A percentile compares a stretch with the other conserved stretches of the same genome.
Conservation (phyloP, 2,329 filamentous ascomycete species). For the Dryadomyces sulphureus region DNA sequence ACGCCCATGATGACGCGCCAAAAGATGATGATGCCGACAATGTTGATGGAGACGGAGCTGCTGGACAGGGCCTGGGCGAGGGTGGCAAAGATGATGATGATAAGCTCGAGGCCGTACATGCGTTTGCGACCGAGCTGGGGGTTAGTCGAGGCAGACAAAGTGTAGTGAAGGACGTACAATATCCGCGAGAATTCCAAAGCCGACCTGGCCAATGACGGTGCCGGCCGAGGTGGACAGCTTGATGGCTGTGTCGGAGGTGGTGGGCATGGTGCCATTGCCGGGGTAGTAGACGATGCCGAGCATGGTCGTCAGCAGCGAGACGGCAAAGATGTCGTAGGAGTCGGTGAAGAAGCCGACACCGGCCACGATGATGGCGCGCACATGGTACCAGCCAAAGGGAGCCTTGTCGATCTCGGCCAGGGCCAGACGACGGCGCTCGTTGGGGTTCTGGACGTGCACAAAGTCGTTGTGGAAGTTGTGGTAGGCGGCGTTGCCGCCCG, state of each 20-base stretch:
- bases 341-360: constrained; percentile 85
- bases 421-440: constrained; percentile 64
- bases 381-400: constrained; percentile 73
- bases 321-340: constrained; percentile 64
- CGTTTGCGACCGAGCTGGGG: constrained; percentile 28
- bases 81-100: constrained; percentile 67
- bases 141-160: neutral
- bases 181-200: constrained; percentile 67
- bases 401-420: constrained; percentile 73
- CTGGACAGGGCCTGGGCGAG: constrained; percentile 56
- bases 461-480: constrained; percentile 51
- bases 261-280: constrained; percentile 42
- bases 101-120: constrained; percentile 60
- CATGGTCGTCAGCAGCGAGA: constrained; percentile 60
- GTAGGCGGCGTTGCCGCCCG: constrained; percentile 55
- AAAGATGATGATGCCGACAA: constrained; percentile 58
- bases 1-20: constrained; percentile 67
- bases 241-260: constrained; percentile 61
- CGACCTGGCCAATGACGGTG: constrained; percentile 69
- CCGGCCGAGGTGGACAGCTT: constrained; percentile 75
- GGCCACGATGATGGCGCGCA: constrained; percentile 61
- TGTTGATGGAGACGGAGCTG: constrained; percentile 45
- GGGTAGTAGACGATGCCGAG: constrained; percentile 65
- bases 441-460: constrained; percentile 48
- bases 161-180: constrained; percentile 9